Base-by-base conservation (phyloP, 345 rosid genomes). In the Syzygium grande region DNA sequence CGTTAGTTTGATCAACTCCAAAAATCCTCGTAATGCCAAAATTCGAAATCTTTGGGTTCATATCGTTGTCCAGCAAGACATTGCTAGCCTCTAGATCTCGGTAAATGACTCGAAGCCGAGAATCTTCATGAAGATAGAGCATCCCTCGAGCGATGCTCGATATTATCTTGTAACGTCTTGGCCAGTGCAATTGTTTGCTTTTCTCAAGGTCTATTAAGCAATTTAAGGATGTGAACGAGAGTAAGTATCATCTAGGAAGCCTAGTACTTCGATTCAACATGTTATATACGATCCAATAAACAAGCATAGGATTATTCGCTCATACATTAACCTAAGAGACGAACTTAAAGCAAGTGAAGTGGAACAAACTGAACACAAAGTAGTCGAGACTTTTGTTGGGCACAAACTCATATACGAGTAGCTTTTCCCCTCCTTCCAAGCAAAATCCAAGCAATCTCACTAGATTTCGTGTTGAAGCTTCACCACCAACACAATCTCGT, bases 401-500 rank as follows among this genome's bases (percentile, higher is more conserved):
- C 80, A 91, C 19, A 85, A 86, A 90, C 85, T 92, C 90, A 7
- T 89, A 92, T 86, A 92, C 46, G 12, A 90, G 91, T 86, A 92
- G 56, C 73, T 88, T 92, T 86, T 91, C 92, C 1, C 30, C 87
- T 51, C 59, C n/a, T 84, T 92, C 87, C 80, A 85, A 55, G 90
- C 93, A 89, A 84, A 90, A 90, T 11, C 91, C 93, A 2, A 61
- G 77, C 1, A 92, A 88, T 56, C 89, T 85, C 46, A 90, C 94
- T 68, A 92, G 80, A 89, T 92, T 92, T 49, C 88, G 58, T 92
- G 93, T 11, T 91, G 90, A 79, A 93, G 93, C 73, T 84, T 90
- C 83, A 92, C 91, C 41, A 92, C 84, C 23, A 91, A 85, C 30
- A 51, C 5, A 38, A 92, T 89, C 73, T 92, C 90, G 22, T 93